A percentile compares a stretch with the other conserved stretches of the same genome.
These are phyloP conservation scores for Monosporascus sp. DNA, from an alignment of 2,329 filamentous ascomycete genomes.

Conservation along the genomic window DNA sequence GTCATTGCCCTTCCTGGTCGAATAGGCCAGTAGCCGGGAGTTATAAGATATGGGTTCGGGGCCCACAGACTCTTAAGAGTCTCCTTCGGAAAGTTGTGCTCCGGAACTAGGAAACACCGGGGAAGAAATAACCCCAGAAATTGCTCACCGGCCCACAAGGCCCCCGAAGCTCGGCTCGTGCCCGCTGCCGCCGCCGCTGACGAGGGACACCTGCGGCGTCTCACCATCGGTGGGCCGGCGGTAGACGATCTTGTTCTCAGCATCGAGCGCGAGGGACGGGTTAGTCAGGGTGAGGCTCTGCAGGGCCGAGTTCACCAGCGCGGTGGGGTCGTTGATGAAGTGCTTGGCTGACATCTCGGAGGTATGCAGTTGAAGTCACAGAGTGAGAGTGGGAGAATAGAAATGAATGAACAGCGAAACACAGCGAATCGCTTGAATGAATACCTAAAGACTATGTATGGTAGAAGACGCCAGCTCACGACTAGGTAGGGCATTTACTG, in stretches of 20 bases:
- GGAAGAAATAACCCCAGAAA: too few species aligned
- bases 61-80: too few species aligned
- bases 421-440: not conserved
- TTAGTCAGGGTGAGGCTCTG: slow-evolving; percentile 76
- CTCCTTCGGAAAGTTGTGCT: too few species aligned
- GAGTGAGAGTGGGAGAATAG: not conserved
- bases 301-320: slow-evolving; percentile 73
- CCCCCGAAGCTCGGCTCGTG: slow-evolving; percentile 86
- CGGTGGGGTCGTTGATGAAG: slow-evolving; percentile 79
- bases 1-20: too few species aligned
- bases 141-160: slow-evolving; percentile 62
- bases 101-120: too few species aligned
- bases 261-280: slow-evolving; percentile 74
- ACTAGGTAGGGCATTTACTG: too few species aligned
- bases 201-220: slow-evolving; percentile 65
- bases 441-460: not conserved
- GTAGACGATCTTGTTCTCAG: slow-evolving; percentile 79
- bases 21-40: too few species aligned
- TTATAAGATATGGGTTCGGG: too few species aligned
- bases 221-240: slow-evolving; percentile 46
- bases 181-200: slow-evolving; percentile 84
- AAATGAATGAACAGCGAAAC: too few species aligned
- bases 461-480: not conserved
- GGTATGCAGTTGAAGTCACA: not conserved
- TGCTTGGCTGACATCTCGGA: slow-evolving; percentile 61